A percentile compares a stretch with the other conserved stretches of the same genome.
phyloP scores from a whole-genome alignment of 2,329 filamentous ascomycete species.

The Sarocladium brachiariae region DNA sequence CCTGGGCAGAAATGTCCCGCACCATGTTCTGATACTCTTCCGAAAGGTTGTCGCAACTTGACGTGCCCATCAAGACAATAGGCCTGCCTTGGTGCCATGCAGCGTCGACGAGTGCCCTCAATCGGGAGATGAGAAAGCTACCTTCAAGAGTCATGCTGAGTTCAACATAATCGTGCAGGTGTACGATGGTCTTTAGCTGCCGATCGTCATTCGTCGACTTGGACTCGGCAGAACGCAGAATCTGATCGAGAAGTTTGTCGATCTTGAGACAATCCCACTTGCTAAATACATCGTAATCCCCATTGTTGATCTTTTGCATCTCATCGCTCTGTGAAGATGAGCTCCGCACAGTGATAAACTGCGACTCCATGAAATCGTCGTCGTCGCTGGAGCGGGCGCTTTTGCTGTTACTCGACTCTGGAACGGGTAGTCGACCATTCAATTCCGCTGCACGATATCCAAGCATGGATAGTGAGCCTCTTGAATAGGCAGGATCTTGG shows the following conservation, averaged over 20 bases:
- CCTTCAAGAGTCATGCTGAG: slow-evolving; percentile 65
- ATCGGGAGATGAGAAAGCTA: slow-evolving; percentile 57
- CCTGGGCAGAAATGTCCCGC: slow-evolving; percentile 31
- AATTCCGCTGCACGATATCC: slow-evolving; percentile 50
- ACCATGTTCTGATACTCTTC: slow-evolving; percentile 34
- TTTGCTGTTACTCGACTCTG: slow-evolving; percentile 29
- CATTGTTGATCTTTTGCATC: slow-evolving; percentile 34
- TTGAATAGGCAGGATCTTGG: slow-evolving; percentile 44
- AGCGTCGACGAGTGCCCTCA: slow-evolving; percentile 66
- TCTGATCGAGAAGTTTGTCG: slow-evolving; percentile 46
- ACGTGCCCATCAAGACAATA: slow-evolving; percentile 75
- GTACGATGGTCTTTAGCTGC: slow-evolving; percentile 47
- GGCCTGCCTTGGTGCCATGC: slow-evolving; percentile 64
- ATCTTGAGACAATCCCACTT: slow-evolving; percentile 59
- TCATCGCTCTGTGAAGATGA: slow-evolving; percentile 33
- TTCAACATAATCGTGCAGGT: slow-evolving; percentile 75
- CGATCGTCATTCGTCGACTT: slow-evolving; percentile 17
- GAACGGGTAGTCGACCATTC: slow-evolving; percentile 44
- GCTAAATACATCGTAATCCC: slow-evolving; percentile 28
- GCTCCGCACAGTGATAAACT: slow-evolving; percentile 22
- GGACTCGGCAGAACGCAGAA: slow-evolving; percentile 42
- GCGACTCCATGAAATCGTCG: slow-evolving; percentile 28
- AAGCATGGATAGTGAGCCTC: slow-evolving; percentile 45
- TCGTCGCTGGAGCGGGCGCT: slow-evolving; percentile 23
- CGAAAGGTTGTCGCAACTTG: slow-evolving; percentile 46